Percentiles rank a stretch among this genome's conserved stretches.
Evolutionary conservation across 2,329 filamentous ascomycete species (phyloP).

Genomic region (Paraphoma chrysanthemicola): DNA sequence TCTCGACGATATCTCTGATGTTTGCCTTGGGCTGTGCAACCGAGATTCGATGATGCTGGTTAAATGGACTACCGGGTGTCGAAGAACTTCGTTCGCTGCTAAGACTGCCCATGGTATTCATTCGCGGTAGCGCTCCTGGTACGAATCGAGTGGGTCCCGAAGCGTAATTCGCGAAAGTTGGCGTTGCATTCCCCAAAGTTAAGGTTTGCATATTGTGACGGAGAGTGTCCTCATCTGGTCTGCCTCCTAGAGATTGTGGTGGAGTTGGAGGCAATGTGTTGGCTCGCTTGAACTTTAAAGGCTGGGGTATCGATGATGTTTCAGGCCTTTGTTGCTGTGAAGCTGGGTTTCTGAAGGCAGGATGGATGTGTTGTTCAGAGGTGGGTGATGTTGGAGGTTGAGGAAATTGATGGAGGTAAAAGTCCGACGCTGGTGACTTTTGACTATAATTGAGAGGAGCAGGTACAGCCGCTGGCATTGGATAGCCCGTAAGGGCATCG

Average conservation of each 20-base stretch:
- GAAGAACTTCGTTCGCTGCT: constrained; percentile 13
- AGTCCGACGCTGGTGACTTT: neutral
- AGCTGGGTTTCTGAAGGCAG: constrained; percentile 1
- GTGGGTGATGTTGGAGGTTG: constrained; percentile 4
- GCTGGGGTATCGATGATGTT: constrained; percentile 7
- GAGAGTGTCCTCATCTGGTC: constrained; percentile 14
- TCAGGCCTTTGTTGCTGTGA: neutral
- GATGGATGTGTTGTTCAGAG: neutral
- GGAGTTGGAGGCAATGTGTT: constrained; percentile 17
- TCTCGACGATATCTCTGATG: constrained; percentile 10
- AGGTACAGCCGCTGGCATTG: constrained; percentile 2
- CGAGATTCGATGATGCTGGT: constrained; percentile 14
- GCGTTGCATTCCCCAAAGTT: constrained; percentile 5
- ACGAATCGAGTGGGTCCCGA: constrained; percentile 6
- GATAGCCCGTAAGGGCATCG: neutral
- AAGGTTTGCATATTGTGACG: constrained; percentile 19
- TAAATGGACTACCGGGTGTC: constrained; percentile 10
- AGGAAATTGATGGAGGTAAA: constrained; percentile 2
- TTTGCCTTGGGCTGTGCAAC: constrained; percentile 8
- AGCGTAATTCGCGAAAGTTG: constrained; percentile 2
- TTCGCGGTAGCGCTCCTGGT: constrained; percentile 10
- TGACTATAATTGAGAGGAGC: constrained; percentile 4
- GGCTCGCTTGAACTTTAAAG: constrained; percentile 13
- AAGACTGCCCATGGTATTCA: constrained; percentile 16
- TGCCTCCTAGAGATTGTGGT: constrained; percentile 18